Evolutionary conservation across 257 asterid species (phyloP), one percentile per base, ranked within the genome.

Genomic region (Handroanthus guayacan): DNA sequence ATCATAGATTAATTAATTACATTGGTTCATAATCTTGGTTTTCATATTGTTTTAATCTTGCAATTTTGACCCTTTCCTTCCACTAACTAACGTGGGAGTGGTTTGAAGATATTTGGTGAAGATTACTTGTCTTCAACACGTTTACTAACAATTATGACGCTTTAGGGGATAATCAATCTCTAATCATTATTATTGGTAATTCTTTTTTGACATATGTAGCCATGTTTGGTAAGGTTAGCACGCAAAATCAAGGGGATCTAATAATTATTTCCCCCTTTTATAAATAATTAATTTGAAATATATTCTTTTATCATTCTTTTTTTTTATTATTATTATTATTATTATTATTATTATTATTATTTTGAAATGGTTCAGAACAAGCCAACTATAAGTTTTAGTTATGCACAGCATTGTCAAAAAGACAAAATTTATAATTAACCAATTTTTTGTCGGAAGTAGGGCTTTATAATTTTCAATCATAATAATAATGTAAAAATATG

Each of bases 11-110:
- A 69, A 11, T 25, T 25, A 45, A 67, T n/a, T 58, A 62, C 52
- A 37, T 62, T 47, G 62, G 39, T 7, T 12, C 18, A 8, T 71
- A 41, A 4, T 52, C 12, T 69, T 52, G 18, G 20, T 38, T 25
- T 20, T 20, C 43, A 34, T 36, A 31, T 45, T 9, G 14, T 18
- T 71, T 17, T 25, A 0, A 6, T 13, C 39, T 47, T 54, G 4
- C 48, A 20, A 50, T 56, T 58, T 75, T 75, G 73, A 75, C 72
- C 41, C 34, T 61, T 75, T 63, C 54, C 43, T 75, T 13, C 72
- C 79, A 63, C 79, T 67, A 75, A 75, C 52, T 63, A 65, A 75
- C 72, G 62, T 61, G 61, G 75, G 58, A 61, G 62, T 73, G 69
- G 78, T 67, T 75, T 75, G 69, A 44, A 25, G 44, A 52, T 65